Base-by-base conservation (phyloP, 225 moss, liverwort and hornwort genomes). In the Polytrichum formosum region DNA sequence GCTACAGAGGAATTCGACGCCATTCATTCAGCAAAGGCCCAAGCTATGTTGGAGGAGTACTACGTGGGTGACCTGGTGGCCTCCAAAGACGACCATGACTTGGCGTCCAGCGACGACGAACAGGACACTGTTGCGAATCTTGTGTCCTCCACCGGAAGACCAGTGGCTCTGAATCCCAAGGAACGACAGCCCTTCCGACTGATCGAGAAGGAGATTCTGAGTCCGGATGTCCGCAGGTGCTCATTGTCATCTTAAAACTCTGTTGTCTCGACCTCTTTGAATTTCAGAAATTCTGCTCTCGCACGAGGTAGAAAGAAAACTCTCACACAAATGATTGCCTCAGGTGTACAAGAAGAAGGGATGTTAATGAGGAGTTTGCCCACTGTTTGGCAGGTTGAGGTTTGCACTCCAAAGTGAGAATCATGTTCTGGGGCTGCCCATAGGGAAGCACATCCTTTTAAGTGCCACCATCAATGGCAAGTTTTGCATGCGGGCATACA, bases 1-100 rank as follows among this genome's bases (percentile, higher is more conserved):
- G 77, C 92, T 29, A 94, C 97, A 0, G 97, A 98, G 67, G 97
- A 98, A 74, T 98, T 98, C 10, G 97, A 98, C 62, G 97, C 88
- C 54, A 98, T 98, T 56, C 97, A 98, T 76, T 98, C 97, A 0
- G 88, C 84, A 19, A 94, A 91, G 76, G 97, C 97, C 2, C 92
- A 98, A 73, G 76, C 67, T 13, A 91, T 98, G 92, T 67, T 98
- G 73, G 92, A 90, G 78, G 90, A 92, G 64, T 98, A 94, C 65
- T 88, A 84, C 29, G 81, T 98, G 1, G 97, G 97, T 29, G 87
- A 87, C 1, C 25, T 98, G 2, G 74, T 75, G 5, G 31, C 72
- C 1, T 90, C 89, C 0, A 79, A 74, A 25, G 82, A 85, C 2
- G 74, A 80, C 13, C 62, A 64, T 6, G 89, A 76, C 60, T 68